Conservation (phyloP, 2,329 filamentous ascomycete species). For the Passalora sequoiae region DNA sequence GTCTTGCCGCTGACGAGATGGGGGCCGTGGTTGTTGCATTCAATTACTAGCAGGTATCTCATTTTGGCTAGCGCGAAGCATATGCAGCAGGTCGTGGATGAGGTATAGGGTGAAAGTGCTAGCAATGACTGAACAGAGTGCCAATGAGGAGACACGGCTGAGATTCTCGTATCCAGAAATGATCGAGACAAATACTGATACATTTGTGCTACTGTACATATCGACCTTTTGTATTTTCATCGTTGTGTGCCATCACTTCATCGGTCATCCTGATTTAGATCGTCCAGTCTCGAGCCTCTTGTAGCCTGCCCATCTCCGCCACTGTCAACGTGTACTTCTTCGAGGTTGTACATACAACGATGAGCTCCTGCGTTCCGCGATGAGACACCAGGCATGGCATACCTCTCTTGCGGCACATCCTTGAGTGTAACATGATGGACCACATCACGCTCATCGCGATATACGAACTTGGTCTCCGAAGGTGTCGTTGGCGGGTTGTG, state of each 20-base stretch:
- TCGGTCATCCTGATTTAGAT: neutral
- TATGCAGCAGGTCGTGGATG: constrained; percentile 7
- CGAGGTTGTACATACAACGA: no score
- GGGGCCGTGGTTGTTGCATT: constrained; percentile 17
- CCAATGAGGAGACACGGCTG: no score
- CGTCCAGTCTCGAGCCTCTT: neutral
- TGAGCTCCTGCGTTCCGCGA: no score
- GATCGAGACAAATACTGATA: no score
- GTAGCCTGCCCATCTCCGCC: neutral
- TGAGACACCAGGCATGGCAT: neutral
- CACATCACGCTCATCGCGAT: constrained; percentile 19
- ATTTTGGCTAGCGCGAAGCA: constrained; percentile 14
- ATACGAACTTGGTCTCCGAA: constrained; percentile 17
- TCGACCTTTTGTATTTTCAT: neutral
- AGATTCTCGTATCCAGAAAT: no score
- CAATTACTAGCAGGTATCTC: constrained; percentile 13
- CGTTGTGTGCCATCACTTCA: neutral
- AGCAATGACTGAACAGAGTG: no score
- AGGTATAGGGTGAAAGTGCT: neutral
- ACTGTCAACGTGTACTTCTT: no score
- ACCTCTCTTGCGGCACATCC: constrained; percentile 10
- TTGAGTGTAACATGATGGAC: constrained; percentile 20
- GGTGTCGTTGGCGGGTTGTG: constrained; percentile 18
- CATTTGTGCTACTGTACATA: no score
- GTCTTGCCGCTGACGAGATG: constrained; percentile 19